A percentile compares a stretch with the other conserved stretches of the same genome.
These are phyloP conservation scores for Blastobotrys raffinosifermentans DNA, from an alignment of 1,139 yeast genomes.

Conservation along the genomic window DNA sequence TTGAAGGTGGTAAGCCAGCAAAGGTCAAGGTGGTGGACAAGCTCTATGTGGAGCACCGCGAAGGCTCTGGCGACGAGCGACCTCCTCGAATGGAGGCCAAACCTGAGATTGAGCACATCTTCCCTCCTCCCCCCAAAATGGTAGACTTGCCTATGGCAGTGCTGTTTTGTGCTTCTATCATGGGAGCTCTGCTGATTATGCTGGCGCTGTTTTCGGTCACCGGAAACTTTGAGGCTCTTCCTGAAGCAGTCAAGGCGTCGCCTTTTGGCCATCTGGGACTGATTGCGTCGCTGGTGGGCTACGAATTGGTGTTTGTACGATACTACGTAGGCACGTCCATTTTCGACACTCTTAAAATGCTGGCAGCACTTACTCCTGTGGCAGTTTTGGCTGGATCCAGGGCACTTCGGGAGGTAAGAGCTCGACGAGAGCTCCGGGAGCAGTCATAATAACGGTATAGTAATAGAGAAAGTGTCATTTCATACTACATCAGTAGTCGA, in stretches of 20 bases:
- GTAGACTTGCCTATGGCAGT: slow-evolving; percentile 52
- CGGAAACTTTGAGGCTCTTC: slow-evolving; percentile 18
- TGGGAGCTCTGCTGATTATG: slow-evolving; percentile 31
- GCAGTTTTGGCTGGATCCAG: slow-evolving; percentile 64
- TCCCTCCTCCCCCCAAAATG: slow-evolving; percentile 51
- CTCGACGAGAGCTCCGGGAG: slow-evolving; percentile 23
- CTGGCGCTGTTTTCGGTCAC: slow-evolving; percentile 20
- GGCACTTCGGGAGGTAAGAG: slow-evolving; percentile 39
- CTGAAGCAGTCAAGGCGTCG: slow-evolving; percentile 28
- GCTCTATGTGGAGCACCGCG: slow-evolving; percentile 14
- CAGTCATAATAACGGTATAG: neutral
- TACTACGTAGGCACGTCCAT: slow-evolving; percentile 71
- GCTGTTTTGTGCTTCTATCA: slow-evolving; percentile 45
- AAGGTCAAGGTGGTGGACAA: slow-evolving; percentile 12
- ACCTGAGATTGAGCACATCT: slow-evolving; percentile 68
- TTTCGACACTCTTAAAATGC: slow-evolving; percentile 57
- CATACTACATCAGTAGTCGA: neutral
- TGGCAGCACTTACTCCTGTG: slow-evolving; percentile 48
- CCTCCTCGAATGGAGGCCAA: slow-evolving; percentile 35
- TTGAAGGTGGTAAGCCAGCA: slow-evolving; percentile 19
- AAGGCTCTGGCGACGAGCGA: slow-evolving; percentile 9
- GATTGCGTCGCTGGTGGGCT: slow-evolving; percentile 47
- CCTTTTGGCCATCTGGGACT: slow-evolving; percentile 41
- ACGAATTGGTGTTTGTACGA: slow-evolving; percentile 57
- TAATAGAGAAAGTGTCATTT: neutral